Evolutionary conservation across 805 yeast species (phyloP).

Genomic region (Saturnispora ahearnii): DNA sequence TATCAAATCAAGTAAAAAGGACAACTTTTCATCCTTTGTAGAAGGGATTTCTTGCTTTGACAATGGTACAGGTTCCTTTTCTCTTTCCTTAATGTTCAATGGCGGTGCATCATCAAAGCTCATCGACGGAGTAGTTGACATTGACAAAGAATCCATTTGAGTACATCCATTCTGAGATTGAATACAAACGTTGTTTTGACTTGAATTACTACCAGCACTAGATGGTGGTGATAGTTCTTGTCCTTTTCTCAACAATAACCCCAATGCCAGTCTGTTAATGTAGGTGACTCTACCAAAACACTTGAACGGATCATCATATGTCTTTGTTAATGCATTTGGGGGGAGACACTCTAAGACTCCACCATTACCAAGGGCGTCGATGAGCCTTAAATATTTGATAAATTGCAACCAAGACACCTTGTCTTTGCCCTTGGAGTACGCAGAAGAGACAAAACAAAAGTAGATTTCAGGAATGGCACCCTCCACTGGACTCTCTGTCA

Average conservation of each 20-base stretch:
- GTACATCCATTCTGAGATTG: no score
- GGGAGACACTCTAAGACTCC: constrained; percentile 22
- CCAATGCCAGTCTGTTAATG: constrained; percentile 23
- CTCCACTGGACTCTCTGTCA: constrained; percentile 24
- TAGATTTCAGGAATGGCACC: constrained; percentile 26
- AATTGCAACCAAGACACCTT: constrained; percentile 29
- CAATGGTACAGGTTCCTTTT: not conserved
- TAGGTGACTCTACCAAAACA: constrained; percentile 20
- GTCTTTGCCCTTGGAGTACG: constrained; percentile 25
- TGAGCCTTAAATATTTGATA: constrained; percentile 19
- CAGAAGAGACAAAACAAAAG: constrained; percentile 25
- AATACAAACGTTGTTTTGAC: not conserved
- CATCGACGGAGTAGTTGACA: not conserved
- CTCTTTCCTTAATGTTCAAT: not conserved
- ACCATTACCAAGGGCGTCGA: constrained; percentile 18
- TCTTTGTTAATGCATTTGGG: constrained; percentile 15
- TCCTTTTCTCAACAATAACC: constrained; percentile 16
- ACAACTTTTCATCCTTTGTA: constrained; percentile 15
- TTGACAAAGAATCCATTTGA: not conserved
- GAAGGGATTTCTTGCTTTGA: constrained; percentile 13
- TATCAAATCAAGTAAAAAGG: constrained; percentile 16
- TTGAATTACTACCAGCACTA: not conserved
- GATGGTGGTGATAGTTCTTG: constrained; percentile 5
- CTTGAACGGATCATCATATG: constrained; percentile 24
- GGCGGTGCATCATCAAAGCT: not conserved